Evolutionary conservation across 2,329 filamentous ascomycete species (phyloP).

Genomic region (Cercospora sp.): DNA sequence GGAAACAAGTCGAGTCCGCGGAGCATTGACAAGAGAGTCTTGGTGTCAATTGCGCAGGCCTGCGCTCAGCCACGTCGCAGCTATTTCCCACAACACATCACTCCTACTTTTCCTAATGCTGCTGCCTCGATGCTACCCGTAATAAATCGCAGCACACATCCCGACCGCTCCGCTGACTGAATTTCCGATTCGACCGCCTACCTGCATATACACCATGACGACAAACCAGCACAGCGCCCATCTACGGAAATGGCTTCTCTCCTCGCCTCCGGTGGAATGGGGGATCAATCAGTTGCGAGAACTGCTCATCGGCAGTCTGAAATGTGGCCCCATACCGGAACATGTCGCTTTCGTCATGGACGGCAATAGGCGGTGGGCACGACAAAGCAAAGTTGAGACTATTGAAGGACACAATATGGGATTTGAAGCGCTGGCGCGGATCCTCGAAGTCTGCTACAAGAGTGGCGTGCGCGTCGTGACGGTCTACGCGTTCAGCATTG

Average conservation of each 20-base stretch:
- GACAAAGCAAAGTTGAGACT: conserved; percentile 88
- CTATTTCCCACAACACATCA: not conserved
- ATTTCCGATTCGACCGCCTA: not conserved
- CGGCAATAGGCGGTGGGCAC: conserved; percentile 89
- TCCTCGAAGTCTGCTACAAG: conserved; percentile 97
- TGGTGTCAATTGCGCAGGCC: not conserved
- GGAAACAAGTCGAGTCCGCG: conserved; percentile 4
- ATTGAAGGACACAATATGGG: conserved; percentile 94
- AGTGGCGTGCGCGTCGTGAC: conserved; percentile 95
- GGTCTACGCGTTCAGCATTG: conserved; percentile 97
- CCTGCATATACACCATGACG: conserved; percentile 13
- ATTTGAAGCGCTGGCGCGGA: conserved; percentile 91
- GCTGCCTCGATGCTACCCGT: conserved; percentile 6
- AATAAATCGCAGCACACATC: conserved; percentile 2
- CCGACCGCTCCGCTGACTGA: not conserved
- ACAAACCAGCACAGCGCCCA: conserved; percentile 53
- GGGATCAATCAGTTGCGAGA: conserved; percentile 75
- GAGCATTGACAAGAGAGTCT: not conserved
- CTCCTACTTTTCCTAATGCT: not conserved
- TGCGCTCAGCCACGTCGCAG: conserved; percentile 9
- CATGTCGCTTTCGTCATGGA: conserved; percentile 99
- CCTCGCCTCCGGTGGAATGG: conserved; percentile 91
- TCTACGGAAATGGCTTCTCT: conserved; percentile 73
- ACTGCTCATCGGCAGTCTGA: conserved; percentile 81
- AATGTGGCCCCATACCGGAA: conserved; percentile 86